Conservation (phyloP, 768 basidiomycete species). For the Amyloporia xantha region DNA sequence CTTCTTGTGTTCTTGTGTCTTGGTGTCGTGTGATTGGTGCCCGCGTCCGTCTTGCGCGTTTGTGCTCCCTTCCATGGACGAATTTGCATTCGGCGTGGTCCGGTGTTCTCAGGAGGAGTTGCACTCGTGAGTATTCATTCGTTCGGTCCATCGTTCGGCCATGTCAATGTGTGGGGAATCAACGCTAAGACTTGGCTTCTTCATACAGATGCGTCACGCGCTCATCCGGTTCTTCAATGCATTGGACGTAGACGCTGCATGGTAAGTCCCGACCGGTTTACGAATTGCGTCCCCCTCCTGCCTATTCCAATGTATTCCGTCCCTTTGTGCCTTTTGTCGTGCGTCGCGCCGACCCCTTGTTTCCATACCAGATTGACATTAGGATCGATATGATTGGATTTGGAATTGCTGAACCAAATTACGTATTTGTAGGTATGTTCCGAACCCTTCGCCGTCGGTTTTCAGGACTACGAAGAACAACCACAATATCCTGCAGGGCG, state of each 20-base stretch:
- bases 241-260: constrained; percentile 76
- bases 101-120: constrained; percentile 63
- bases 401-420: too few species aligned
- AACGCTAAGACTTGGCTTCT: constrained; percentile 15
- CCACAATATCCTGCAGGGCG: constrained; percentile 93
- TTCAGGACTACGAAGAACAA: constrained; percentile 95
- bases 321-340: not conserved
- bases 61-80: constrained; percentile 4
- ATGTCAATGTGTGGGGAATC: not conserved
- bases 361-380: too few species aligned
- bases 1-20: not conserved
- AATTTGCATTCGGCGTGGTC: too few species aligned
- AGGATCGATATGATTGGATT: too few species aligned
- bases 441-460: constrained; percentile 81
- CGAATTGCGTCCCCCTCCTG: not conserved
- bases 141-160: not conserved
- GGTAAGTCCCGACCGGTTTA: constrained; percentile 44
- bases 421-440: constrained; percentile 69
- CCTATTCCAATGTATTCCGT: not conserved
- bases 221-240: constrained; percentile 78
- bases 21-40: constrained; percentile 1
- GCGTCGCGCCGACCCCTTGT: too few species aligned
- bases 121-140: constrained; percentile 60
- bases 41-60: not conserved
- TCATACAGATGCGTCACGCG: constrained; percentile 81